A percentile compares a stretch with the other conserved stretches of the same genome.
Conservation (phyloP, 1,284 basidiomycete species). For the Athelia sp. region DNA sequence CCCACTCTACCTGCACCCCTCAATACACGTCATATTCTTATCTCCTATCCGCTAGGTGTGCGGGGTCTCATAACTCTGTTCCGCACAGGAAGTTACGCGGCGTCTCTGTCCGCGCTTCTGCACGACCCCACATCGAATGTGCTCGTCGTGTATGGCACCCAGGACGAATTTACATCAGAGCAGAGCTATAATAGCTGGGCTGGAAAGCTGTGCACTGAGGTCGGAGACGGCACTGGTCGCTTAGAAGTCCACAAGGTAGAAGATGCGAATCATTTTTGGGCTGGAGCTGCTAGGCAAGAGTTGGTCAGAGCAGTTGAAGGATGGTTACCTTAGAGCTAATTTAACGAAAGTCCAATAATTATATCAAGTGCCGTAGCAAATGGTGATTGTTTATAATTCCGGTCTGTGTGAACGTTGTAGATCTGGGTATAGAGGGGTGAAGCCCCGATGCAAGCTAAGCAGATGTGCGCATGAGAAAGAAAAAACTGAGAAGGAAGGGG, state of each 20-base stretch:
- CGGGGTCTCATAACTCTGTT: constrained; percentile 68
- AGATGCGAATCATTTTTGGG: constrained; percentile 13
- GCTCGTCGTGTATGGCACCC: constrained; percentile 63
- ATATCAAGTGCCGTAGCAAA: too few relatives aligned
- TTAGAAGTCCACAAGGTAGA: constrained; percentile 20
- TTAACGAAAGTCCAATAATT: background rate
- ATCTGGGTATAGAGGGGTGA: too few relatives aligned
- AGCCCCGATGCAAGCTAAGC: too few relatives aligned
- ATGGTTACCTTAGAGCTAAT: background rate
- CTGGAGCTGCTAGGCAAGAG: background rate
- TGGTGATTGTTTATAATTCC: too few relatives aligned
- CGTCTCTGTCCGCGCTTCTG: constrained; percentile 44
- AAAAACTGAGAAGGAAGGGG: too few relatives aligned
- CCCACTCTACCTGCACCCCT: constrained; percentile 42
- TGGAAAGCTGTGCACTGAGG: constrained; percentile 26
- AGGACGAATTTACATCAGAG: constrained; percentile 66
- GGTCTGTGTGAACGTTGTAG: too few relatives aligned
- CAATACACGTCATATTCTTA: constrained; percentile 57
- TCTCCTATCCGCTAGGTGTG: constrained; percentile 75
- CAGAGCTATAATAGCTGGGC: constrained; percentile 55
- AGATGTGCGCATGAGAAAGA: too few relatives aligned
- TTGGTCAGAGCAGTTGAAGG: background rate
- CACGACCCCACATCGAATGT: constrained; percentile 39
- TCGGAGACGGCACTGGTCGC: constrained; percentile 10
- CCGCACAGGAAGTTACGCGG: constrained; percentile 45